Percentiles rank a stretch among this genome's conserved stretches.
These are phyloP conservation scores for Malus hybrid DNA, from an alignment of 331 rosid genomes.

Conservation along the genomic window DNA sequence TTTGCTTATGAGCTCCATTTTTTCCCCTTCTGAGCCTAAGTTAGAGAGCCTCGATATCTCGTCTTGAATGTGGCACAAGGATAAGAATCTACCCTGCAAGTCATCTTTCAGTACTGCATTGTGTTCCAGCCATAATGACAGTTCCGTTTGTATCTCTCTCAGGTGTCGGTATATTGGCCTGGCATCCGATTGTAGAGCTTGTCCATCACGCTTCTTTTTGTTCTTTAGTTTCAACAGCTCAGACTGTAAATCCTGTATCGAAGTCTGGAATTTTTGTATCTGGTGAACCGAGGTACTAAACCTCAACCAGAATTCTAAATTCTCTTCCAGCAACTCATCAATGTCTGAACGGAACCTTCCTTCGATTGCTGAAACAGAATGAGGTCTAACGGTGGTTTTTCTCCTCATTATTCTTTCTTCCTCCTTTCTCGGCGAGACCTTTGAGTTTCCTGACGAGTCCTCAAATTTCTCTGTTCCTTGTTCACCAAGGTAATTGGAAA, in stretches of 20 bases:
- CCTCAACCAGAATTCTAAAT: constrained; percentile 87
- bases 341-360: constrained; percentile 57
- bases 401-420: constrained; percentile 8
- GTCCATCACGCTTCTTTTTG: constrained; percentile 11
- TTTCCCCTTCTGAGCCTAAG: constrained; percentile 17
- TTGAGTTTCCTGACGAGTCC: constrained; percentile 8
- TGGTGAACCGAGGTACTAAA: constrained; percentile 67
- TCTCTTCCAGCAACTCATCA: constrained; percentile 59
- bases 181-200: constrained; percentile 37
- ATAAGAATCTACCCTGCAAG: constrained; percentile 45
- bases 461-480: constrained; percentile 4
- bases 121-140: constrained; percentile 76
- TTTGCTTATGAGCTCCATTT: constrained; percentile 29
- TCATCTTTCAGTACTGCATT: constrained; percentile 63
- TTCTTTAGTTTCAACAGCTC: constrained; percentile 38
- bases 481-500: constrained; percentile 18
- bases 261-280: constrained; percentile 63
- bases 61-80: constrained; percentile 53
- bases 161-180: constrained; percentile 62
- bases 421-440: neutral
- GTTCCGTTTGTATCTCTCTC: constrained; percentile 74
- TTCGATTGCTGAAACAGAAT: constrained; percentile 35
- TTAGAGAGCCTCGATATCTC: constrained; percentile 55
- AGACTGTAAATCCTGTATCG: constrained; percentile 53
- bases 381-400: constrained; percentile 4